phyloP scores from a whole-genome alignment of 495 filamentous ascomycete genomes.

The Podospora didyma region DNA sequence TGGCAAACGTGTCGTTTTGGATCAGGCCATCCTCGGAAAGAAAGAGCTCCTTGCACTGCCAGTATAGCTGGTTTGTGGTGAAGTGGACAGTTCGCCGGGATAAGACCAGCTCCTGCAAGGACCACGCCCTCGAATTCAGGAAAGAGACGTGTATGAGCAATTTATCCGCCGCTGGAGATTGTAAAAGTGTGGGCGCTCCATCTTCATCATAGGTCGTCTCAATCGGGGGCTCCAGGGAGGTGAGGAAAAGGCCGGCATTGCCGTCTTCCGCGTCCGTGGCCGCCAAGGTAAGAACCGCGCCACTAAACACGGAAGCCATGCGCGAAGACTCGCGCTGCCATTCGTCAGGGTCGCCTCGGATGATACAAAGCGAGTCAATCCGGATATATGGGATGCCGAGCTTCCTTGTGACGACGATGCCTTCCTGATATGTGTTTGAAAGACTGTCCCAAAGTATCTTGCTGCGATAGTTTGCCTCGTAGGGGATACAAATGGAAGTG shows the following conservation, averaged over 20 bases:
- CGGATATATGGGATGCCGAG: neutral
- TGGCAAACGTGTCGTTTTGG: neutral
- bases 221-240: neutral
- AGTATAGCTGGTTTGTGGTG: neutral
- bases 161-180: neutral
- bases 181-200: neutral
- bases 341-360: neutral
- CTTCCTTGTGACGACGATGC: neutral
- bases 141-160: neutral
- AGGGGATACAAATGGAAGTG: neutral
- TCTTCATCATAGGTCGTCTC: neutral
- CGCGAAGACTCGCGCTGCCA: neutral
- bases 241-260: neutral
- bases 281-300: neutral
- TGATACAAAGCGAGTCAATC: conserved; percentile 1
- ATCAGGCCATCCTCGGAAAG: neutral
- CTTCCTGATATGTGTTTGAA: neutral
- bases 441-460: neutral
- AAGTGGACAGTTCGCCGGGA: neutral
- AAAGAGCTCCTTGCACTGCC: neutral
- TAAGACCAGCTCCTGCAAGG: neutral
- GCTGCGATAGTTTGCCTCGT: neutral
- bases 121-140: neutral
- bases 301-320: neutral
- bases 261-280: neutral